Percentiles rank a stretch among this genome's conserved stretches.
phyloP scores from a whole-genome alignment of 805 yeast species.

The Yarrowia sp. region DNA sequence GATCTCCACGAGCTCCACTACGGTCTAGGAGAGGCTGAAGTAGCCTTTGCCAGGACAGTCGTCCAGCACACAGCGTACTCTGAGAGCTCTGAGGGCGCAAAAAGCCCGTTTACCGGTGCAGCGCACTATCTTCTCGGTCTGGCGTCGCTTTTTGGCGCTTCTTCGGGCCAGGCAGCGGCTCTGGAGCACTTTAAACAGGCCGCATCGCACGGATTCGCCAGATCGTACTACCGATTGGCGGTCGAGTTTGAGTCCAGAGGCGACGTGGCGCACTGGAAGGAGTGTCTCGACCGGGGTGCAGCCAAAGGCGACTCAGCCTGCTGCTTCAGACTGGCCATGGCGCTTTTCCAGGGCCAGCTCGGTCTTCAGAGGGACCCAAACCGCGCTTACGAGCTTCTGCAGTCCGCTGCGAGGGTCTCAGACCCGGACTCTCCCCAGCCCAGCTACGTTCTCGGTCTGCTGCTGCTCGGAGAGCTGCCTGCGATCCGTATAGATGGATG shows the following conservation, averaged over 20 bases:
- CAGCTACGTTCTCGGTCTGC: slow-evolving; percentile 41
- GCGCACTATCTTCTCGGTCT: slow-evolving; percentile 37
- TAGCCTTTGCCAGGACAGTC: slow-evolving; percentile 34
- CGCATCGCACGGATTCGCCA: slow-evolving; percentile 36
- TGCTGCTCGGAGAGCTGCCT: slow-evolving; percentile 40
- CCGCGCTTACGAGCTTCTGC: slow-evolving; percentile 35
- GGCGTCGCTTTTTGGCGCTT: slow-evolving; percentile 37
- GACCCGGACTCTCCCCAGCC: slow-evolving; percentile 44
- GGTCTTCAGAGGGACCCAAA: slow-evolving; percentile 34
- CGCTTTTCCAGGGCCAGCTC: slow-evolving; percentile 38
- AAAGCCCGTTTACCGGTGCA: slow-evolving; percentile 31
- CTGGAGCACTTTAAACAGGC: slow-evolving; percentile 37
- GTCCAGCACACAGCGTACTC: slow-evolving; percentile 32
- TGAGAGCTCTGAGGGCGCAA: slow-evolving; percentile 9
- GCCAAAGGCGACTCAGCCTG: slow-evolving; percentile 42
- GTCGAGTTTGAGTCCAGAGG: slow-evolving; percentile 38
- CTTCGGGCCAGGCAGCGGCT: slow-evolving; percentile 29
- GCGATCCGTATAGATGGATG: slow-evolving; percentile 26
- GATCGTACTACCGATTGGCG: slow-evolving; percentile 43
- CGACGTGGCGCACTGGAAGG: slow-evolving; percentile 36
- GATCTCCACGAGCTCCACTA: slow-evolving; percentile 37
- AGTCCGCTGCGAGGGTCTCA: slow-evolving; percentile 35
- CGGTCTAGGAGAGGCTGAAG: slow-evolving; percentile 30
- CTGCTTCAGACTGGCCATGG: slow-evolving; percentile 41
- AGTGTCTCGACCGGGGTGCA: slow-evolving; percentile 41